Evolutionary conservation across 306 rosid species (phyloP).

Genomic region (Vigna nakashimae): DNA sequence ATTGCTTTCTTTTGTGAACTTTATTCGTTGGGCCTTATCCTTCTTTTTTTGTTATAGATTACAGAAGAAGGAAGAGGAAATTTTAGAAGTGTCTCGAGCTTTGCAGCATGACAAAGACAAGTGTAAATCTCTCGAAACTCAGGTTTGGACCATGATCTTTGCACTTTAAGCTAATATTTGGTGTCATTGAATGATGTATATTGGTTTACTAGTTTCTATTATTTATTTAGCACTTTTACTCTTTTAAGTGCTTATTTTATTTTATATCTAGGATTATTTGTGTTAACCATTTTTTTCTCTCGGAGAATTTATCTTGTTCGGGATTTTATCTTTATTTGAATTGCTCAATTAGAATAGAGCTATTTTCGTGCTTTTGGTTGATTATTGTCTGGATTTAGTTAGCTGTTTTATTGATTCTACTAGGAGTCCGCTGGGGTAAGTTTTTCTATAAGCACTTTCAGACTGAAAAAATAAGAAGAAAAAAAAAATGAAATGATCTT

Average conservation of each 20-base stretch:
- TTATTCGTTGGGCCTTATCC: conserved; percentile 10
- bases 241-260: neutral
- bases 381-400: neutral
- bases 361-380: neutral
- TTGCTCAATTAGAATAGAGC: neutral
- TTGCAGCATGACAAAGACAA: conserved; percentile 64
- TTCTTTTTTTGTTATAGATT: conserved; percentile 53
- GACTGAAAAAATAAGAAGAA: no score
- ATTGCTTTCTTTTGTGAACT: conserved; percentile 12
- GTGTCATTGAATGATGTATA: neutral
- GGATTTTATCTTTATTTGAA: neutral
- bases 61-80: conserved; percentile 49
- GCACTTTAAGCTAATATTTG: conserved; percentile 6
- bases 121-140: conserved; percentile 62
- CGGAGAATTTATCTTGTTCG: neutral
- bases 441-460: no score
- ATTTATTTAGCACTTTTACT: neutral
- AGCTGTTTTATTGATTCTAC: neutral
- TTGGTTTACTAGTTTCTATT: neutral
- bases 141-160: conserved; percentile 54
- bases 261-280: neutral
- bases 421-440: neutral
- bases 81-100: conserved; percentile 45
- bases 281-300: neutral
- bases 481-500: no score